Conservation (phyloP, 768 basidiomycete genomes). For the Tylopilus sp. region DNA sequence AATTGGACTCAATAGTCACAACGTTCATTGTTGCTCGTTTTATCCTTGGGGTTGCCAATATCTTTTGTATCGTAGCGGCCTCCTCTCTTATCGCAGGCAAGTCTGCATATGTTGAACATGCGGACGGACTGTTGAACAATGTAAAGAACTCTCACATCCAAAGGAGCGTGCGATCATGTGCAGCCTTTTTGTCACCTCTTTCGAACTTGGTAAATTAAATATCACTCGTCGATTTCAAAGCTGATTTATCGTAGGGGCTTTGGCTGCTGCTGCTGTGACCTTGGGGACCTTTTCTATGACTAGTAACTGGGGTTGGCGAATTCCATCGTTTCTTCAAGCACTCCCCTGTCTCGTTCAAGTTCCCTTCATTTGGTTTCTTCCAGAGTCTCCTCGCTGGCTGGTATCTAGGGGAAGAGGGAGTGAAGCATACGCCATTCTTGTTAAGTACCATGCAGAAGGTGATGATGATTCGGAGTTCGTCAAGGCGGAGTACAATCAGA, state of each 20-base stretch:
- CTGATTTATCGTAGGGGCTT: neutral
- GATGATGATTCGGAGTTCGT: slow-evolving; percentile 13
- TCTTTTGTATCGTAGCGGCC: slow-evolving; percentile 14
- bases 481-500: neutral
- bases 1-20: neutral
- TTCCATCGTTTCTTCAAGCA: slow-evolving; percentile 14
- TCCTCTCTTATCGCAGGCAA: slow-evolving; percentile 18
- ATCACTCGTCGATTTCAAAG: neutral
- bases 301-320: neutral
- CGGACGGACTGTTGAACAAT: no score
- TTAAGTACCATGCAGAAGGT: neutral
- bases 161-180: slow-evolving; percentile 2
- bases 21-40: slow-evolving; percentile 18
- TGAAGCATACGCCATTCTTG: slow-evolving; percentile 38
- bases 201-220: slow-evolving; percentile 28
- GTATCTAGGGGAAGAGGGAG: slow-evolving; percentile 50
- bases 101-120: no score
- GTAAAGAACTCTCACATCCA: slow-evolving; percentile 18
- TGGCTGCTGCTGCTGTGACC: neutral
- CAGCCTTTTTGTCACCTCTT: neutral
- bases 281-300: neutral
- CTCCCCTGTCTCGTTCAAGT: slow-evolving; percentile 52
- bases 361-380: slow-evolving; percentile 51
- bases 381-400: slow-evolving; percentile 65
- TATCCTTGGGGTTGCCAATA: slow-evolving; percentile 11